Percentiles rank a stretch among this genome's conserved stretches.
These are phyloP conservation scores for Colletotrichum magnum DNA, from an alignment of 2,329 filamentous ascomycete genomes.

Conservation along the genomic window DNA sequence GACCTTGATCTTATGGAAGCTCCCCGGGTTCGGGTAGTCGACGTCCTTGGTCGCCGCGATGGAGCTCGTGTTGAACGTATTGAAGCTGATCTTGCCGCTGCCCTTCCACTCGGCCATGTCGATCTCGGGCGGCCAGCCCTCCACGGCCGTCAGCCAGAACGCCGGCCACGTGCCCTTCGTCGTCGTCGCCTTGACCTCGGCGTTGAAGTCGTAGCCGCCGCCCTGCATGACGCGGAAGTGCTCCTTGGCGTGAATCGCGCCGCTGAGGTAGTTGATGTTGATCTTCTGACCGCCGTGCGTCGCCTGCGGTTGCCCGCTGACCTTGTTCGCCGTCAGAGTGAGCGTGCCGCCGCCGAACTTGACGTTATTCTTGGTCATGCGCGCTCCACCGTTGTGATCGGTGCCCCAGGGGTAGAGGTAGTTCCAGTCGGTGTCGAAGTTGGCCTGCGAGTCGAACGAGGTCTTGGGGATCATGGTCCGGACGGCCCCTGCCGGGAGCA, in stretches of 20 bases:
- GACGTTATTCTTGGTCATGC: conserved; percentile 65
- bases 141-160: conserved; percentile 69
- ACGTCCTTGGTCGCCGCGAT: conserved; percentile 63
- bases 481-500: conserved; percentile 17
- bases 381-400: conserved; percentile 70
- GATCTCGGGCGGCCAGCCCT: conserved; percentile 71
- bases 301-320: conserved; percentile 56
- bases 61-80: conserved; percentile 66
- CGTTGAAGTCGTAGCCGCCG: conserved; percentile 58
- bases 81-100: conserved; percentile 68
- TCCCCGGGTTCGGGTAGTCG: conserved; percentile 58
- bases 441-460: conserved; percentile 29
- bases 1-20: conserved; percentile 65
- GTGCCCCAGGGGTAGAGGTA: conserved; percentile 70
- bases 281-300: conserved; percentile 55
- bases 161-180: conserved; percentile 68
- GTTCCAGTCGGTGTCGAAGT: conserved; percentile 60
- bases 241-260: conserved; percentile 57
- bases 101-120: conserved; percentile 75
- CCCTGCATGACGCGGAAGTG: conserved; percentile 55
- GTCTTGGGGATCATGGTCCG: conserved; percentile 38
- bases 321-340: conserved; percentile 62
- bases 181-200: conserved; percentile 57
- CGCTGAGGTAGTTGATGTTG: conserved; percentile 67
- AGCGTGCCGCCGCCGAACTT: conserved; percentile 56